A percentile compares a stretch with the other conserved stretches of the same genome.
Evolutionary conservation across 2,329 filamentous ascomycete genomes (phyloP).

Genomic region (Paraconiothyrium brasiliense): DNA sequence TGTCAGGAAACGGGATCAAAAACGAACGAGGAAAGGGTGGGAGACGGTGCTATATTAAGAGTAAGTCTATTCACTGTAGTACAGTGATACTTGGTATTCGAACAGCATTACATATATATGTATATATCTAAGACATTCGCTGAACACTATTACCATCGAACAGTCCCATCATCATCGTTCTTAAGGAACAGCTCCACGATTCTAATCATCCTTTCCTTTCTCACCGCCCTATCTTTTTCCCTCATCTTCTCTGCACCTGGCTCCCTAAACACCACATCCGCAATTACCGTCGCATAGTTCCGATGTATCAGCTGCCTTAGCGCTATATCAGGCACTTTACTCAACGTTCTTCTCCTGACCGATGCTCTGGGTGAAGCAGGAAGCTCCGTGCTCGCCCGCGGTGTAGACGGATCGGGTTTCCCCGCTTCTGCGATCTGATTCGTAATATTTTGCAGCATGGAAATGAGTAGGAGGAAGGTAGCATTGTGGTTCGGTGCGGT

Average conservation of each 20-base stretch:
- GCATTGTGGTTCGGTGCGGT: conserved; percentile 81
- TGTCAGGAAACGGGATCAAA: no score
- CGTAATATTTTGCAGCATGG: conserved; percentile 72
- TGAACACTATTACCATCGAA: not conserved
- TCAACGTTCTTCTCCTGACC: conserved; percentile 49
- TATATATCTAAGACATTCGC: not conserved
- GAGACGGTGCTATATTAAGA: no score
- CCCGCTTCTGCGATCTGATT: conserved; percentile 59
- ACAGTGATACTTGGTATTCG: not conserved
- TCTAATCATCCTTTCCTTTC: conserved; percentile 71
- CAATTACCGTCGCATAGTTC: conserved; percentile 72
- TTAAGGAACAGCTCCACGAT: conserved; percentile 76
- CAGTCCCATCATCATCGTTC: conserved; percentile 13
- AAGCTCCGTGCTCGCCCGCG: conserved; percentile 39
- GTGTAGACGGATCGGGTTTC: conserved; percentile 31
- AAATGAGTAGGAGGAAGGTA: conserved; percentile 85
- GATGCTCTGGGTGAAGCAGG: conserved; percentile 47
- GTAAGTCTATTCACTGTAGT: no score
- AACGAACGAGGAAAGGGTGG: no score
- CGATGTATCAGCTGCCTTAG: conserved; percentile 68
- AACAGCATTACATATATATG: not conserved
- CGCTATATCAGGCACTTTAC: conserved; percentile 60
- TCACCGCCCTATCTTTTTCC: conserved; percentile 67
- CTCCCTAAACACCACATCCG: conserved; percentile 68
- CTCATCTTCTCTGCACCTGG: conserved; percentile 48